Percentiles rank a stretch among this genome's conserved stretches.
phyloP scores from a whole-genome alignment of 2,329 filamentous ascomycete genomes.

The Monilinia aucupariae region DNA sequence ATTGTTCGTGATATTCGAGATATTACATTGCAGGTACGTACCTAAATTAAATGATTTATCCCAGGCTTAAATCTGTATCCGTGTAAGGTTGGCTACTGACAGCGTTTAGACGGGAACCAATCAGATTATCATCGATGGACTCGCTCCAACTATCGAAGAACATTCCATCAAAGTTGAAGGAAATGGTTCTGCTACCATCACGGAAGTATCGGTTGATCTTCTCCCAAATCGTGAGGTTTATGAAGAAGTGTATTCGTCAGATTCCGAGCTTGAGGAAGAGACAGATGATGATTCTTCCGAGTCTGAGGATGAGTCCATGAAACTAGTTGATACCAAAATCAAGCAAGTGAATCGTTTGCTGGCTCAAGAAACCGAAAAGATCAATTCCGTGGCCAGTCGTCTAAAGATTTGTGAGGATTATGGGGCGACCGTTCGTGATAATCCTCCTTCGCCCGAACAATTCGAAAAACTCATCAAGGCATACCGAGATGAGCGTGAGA shows the following conservation, averaged over 20 bases:
- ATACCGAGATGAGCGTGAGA: conserved; percentile 31
- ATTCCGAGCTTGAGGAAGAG: conserved; percentile 34
- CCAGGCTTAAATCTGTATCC: neutral
- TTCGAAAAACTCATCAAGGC: conserved; percentile 26
- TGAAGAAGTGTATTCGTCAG: conserved; percentile 36
- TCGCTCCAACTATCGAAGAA: conserved; percentile 49
- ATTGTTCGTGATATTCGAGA: conserved; percentile 55
- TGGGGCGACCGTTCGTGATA: conserved; percentile 24
- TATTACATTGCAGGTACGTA: conserved; percentile 39
- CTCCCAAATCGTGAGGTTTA: conserved; percentile 47
- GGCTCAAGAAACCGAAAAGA: conserved; percentile 32
- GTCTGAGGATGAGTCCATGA: conserved; percentile 29
- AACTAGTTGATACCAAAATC: conserved; percentile 24
- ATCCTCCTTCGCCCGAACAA: conserved; percentile 23
- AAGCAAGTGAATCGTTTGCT: conserved; percentile 25
- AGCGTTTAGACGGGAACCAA: conserved; percentile 44
- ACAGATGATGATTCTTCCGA: conserved; percentile 33
- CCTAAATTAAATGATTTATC: neutral
- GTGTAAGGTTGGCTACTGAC: neutral
- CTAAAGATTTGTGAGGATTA: conserved; percentile 30
- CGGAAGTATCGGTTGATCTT: conserved; percentile 56
- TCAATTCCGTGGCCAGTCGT: conserved; percentile 30
- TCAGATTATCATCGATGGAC: conserved; percentile 50
- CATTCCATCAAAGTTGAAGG: conserved; percentile 57
- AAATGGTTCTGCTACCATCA: conserved; percentile 52